Percentiles rank a stretch among this genome's conserved stretches.
Evolutionary conservation across 495 filamentous ascomycete species (phyloP).

Genomic region (Penicillium salamii): DNA sequence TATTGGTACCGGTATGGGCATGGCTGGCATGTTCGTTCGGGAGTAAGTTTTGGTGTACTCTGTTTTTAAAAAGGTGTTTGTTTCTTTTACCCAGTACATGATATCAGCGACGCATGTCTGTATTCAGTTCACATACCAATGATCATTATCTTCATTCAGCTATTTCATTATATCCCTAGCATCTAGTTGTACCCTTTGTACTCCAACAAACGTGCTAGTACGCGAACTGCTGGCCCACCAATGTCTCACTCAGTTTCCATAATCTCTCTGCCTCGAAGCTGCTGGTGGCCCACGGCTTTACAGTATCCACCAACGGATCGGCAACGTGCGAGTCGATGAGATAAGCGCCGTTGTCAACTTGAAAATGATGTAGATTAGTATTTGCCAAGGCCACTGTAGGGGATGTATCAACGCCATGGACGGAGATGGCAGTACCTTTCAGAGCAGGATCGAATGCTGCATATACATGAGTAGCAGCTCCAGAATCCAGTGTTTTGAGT

Average conservation of each 20-base stretch:
- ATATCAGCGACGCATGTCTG: constrained; percentile 32
- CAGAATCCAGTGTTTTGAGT: constrained; percentile 48
- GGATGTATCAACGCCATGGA: not conserved
- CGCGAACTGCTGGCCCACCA: constrained; percentile 35
- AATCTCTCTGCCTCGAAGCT: constrained; percentile 41
- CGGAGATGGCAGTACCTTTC: constrained; percentile 29
- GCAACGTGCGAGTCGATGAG: constrained; percentile 37
- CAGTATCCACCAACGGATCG: constrained; percentile 29
- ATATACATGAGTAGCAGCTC: constrained; percentile 55
- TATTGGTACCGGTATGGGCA: constrained; percentile 89
- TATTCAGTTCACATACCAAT: constrained; percentile 23
- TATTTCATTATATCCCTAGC: not conserved
- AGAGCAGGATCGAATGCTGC: constrained; percentile 55
- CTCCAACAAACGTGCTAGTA: constrained; percentile 7
- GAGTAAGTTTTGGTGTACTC: constrained; percentile 50
- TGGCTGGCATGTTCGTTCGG: constrained; percentile 80
- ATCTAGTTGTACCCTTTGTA: no score
- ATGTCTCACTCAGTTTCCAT: constrained; percentile 39
- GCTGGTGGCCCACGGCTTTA: constrained; percentile 34
- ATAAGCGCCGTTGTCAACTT: constrained; percentile 37
- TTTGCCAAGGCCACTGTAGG: not conserved
- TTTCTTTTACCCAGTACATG: constrained; percentile 17
- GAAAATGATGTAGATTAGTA: not conserved
- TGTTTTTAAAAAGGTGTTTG: not conserved
- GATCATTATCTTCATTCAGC: not conserved